These are phyloP conservation scores for Wickerhamomyces sp. DNA, from an alignment of 1,139 yeast genomes.

Conservation along the genomic window DNA sequence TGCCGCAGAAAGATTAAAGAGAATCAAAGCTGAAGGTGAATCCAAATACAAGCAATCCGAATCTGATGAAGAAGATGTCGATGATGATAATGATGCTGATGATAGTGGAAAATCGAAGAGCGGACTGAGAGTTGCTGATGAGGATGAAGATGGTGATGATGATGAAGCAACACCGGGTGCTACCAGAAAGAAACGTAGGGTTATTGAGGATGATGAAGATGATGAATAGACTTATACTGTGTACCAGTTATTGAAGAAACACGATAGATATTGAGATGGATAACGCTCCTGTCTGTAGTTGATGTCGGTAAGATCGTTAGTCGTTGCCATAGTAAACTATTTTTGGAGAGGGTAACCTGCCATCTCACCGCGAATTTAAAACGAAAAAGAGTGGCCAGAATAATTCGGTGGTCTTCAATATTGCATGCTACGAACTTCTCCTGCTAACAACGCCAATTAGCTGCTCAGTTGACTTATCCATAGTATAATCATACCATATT, in stretches of 20 bases:
- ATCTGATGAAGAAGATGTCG: conserved; percentile 12
- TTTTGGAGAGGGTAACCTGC: too few relatives aligned
- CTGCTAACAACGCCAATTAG: too few relatives aligned
- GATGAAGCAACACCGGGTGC: conserved; percentile 28
- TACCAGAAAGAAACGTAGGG: conserved; percentile 42
- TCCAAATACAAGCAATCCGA: conserved; percentile 32
- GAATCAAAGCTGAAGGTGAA: conserved; percentile 55
- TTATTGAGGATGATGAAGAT: conserved; percentile 60
- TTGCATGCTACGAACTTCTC: too few relatives aligned
- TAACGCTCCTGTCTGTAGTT: too few relatives aligned
- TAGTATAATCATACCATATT: background rate
- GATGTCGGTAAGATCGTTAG: too few relatives aligned
- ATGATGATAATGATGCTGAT: conserved; percentile 27
- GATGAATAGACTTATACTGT: conserved; percentile 32
- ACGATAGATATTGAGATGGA: too few relatives aligned
- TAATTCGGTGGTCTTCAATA: too few relatives aligned
- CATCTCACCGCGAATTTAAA: background rate
- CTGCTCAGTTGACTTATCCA: background rate
- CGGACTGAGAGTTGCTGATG: background rate
- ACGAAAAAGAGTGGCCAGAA: background rate
- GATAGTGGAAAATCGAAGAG: conserved; percentile 21
- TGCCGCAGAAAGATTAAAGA: conserved; percentile 59
- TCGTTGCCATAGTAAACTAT: too few relatives aligned
- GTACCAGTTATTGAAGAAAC: too few relatives aligned
- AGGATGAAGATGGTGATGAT: conserved; percentile 25